Base-by-base conservation (phyloP, 2,329 filamentous ascomycete species). In the Hymenoscyphus repandus region DNA sequence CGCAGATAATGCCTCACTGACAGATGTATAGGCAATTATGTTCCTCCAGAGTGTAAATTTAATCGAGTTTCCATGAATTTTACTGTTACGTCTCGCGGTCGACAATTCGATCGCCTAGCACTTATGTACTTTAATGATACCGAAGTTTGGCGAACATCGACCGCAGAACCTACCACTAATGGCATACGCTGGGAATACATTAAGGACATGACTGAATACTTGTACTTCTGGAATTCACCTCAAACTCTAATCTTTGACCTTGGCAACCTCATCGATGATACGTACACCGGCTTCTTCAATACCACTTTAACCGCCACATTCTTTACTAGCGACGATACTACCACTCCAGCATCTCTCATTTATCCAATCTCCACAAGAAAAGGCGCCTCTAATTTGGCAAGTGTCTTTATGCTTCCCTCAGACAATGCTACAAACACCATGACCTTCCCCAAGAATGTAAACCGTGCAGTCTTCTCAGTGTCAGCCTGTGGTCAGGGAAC, bases 71-170 rank as follows among this genome's bases (percentile, higher is more conserved):
- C 80, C 20, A 80, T 93, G 67, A 90, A 90, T 62, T 78, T 93
- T 58, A 91, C 86, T 0, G 83, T 87, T 12, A 80, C 79, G 1
- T 87, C 85, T 9, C 72, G 74, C 54, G 89, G 89, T 1, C 76
- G 79, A 2, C 89, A 95, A 60, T 91, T 79, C 67, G 89, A 95
- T 65, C 78, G 88, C 36, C 74, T 92, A 7, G 89, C 82, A 3
- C 68, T 85, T 31, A 83, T 93, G 76, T 93, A 85, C 61, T 73
- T 93, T 34, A 82, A 81, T 37, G 86, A 92, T 65, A 82, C 79
- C 9, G 88, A 95, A 65, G 76, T 95, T n/a, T 93, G 86, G 74
- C 76, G 88, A 20, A 91, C 88, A 1, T 90, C 87, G 5, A 95
- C 89, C 1, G 86, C 88, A 3, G 86, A 95, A 69, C 88, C 89